A percentile compares a stretch with the other conserved stretches of the same genome.
phyloP scores from a whole-genome alignment of 2,329 filamentous ascomycete genomes.

The Fusarium sp. region DNA sequence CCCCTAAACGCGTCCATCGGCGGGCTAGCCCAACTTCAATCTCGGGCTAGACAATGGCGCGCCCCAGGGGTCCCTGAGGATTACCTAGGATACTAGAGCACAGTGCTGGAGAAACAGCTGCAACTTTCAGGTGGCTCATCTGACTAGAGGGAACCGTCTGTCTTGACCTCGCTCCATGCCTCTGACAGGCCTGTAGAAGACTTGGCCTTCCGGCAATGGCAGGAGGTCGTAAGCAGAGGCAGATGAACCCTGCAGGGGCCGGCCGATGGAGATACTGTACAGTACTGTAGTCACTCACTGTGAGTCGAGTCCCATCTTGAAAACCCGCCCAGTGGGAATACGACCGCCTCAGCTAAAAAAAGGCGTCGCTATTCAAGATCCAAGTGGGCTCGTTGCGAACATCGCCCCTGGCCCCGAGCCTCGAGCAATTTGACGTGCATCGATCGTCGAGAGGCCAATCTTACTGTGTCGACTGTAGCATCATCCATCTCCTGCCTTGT shows the following conservation, averaged over 20 bases:
- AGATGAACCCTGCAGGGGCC: constrained; percentile 30
- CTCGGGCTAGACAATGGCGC: constrained; percentile 9
- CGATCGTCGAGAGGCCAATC: constrained; percentile 28
- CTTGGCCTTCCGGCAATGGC: constrained; percentile 23
- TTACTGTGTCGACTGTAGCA: constrained; percentile 7
- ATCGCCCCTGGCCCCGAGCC: constrained; percentile 11
- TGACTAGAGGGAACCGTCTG: constrained; percentile 27
- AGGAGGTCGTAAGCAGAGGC: constrained; percentile 24
- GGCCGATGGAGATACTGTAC: constrained; percentile 5
- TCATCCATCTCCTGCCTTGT: neutral
- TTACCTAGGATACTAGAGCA: neutral
- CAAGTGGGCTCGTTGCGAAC: constrained; percentile 22
- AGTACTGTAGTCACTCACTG: neutral
- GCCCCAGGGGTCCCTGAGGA: constrained; percentile 11
- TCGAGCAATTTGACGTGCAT: constrained; percentile 41
- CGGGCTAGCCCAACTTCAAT: constrained; percentile 13
- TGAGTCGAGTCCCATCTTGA: neutral
- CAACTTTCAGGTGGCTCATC: constrained; percentile 39
- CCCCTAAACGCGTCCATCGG: constrained; percentile 25
- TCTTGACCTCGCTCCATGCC: constrained; percentile 16
- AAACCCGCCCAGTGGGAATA: constrained; percentile 14
- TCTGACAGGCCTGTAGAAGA: constrained; percentile 7
- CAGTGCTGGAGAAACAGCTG: constrained; percentile 22
- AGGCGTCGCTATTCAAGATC: constrained; percentile 12
- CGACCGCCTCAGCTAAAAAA: constrained; percentile 33